Evolutionary conservation across 805 yeast genomes (phyloP), one percentile per base, ranked within the genome.

Genomic region (Debaryomyces hansenii): DNA sequence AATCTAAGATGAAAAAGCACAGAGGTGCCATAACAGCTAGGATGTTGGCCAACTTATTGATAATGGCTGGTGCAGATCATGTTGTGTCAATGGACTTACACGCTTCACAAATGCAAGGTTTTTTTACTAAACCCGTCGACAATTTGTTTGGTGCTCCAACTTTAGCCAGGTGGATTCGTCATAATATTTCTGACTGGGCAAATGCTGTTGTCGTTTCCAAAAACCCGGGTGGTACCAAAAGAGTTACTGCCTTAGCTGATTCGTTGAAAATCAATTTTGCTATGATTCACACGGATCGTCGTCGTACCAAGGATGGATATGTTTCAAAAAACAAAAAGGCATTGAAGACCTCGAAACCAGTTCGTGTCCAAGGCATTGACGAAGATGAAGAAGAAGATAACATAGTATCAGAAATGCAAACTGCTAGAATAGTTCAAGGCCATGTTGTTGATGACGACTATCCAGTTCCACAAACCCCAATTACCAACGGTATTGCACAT

Each of bases 11-110:
- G 99, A 94, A 94, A 74, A 94, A 90, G 67, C 98, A 94, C 64
- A 79, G 99, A 69, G 99, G 99, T 45, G 98, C 99, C 35, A 94
- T 94, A 60, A 92, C 99, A 4, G 99, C 99, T 12, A 82, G 98
- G 64, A 88, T 94, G 98, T 78, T 94, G 63, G 98, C 99, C 50
- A 94, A 94, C 58, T 72, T 94, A 61, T 74, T 94, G 52, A 83
- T 90, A 47, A 95, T 94, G 95, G 98, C 99, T 3, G 99, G 99
- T 56, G 99, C 98, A 20, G 98, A 94, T 69, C 99, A 94, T 68
- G 95, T 94, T 47, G 92, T 94, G 34, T 89, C 97, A 3, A 91
- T 94, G 97, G 99, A 94, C 63, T 74, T 94, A 55, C 87, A 83
- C 58, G 99, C 99, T 21, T 84, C 96, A 31, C 99, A 94, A 70